Percentiles rank a stretch among this genome's conserved stretches.
These are phyloP conservation scores for Aspergillus hortae DNA, from an alignment of 2,329 filamentous ascomycete genomes.

Conservation along the genomic window DNA sequence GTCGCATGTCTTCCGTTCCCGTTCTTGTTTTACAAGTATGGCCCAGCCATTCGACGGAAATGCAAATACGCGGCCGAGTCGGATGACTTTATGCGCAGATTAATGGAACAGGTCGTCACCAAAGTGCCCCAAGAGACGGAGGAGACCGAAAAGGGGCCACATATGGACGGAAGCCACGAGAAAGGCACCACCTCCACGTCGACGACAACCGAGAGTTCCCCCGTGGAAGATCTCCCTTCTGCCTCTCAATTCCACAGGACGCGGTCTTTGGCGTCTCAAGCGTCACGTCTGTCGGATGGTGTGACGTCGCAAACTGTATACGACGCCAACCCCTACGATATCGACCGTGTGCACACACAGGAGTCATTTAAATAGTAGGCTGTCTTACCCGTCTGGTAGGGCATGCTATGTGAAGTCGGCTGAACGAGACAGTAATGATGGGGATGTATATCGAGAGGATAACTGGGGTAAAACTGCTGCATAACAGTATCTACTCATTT, in stretches of 20 bases:
- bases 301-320: conserved; percentile 7
- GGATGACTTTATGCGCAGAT: conserved; percentile 8
- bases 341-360: conserved; percentile 12
- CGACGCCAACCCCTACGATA: conserved; percentile 12
- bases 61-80: conserved; percentile 14
- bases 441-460: neutral
- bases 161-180: neutral
- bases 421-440: neutral
- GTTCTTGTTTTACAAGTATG: conserved; percentile 22
- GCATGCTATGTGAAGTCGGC: neutral
- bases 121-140: neutral
- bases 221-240: conserved; percentile 3
- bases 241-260: conserved; percentile 1
- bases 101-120: conserved; percentile 6
- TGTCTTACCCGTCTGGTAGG: neutral
- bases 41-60: conserved; percentile 8
- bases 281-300: neutral
- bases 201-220: neutral
- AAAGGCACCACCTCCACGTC: neutral
- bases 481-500: neutral
- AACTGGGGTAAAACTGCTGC: neutral
- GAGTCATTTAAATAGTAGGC: conserved; percentile 10
- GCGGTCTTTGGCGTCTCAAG: conserved; percentile 4
- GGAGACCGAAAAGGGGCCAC: neutral
- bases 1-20: conserved; percentile 32